phyloP scores from a whole-genome alignment of 2,329 filamentous ascomycete species.

The Cercospora zeae-maydis region DNA sequence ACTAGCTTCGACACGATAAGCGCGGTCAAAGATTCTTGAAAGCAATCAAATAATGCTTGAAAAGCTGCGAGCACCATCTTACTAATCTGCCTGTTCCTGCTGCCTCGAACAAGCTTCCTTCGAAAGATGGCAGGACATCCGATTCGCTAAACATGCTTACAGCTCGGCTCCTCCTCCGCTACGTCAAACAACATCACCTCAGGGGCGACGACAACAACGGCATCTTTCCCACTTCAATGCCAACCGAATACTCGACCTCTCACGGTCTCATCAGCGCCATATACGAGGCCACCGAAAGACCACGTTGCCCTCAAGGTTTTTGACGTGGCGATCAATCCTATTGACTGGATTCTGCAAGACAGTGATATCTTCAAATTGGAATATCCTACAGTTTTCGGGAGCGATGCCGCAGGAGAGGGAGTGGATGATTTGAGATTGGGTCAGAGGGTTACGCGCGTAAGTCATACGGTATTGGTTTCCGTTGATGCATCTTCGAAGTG shows the following conservation, averaged over 20 bases:
- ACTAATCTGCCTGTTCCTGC: background rate
- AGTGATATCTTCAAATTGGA: slow-evolving; percentile 30
- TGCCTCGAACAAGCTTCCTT: background rate
- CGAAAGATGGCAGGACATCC: background rate
- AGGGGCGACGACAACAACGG: background rate
- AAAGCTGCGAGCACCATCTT: too few species aligned
- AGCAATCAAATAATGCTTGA: too few species aligned
- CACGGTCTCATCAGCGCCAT: slow-evolving; percentile 39
- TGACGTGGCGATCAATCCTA: slow-evolving; percentile 43
- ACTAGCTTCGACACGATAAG: too few species aligned
- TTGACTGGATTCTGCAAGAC: slow-evolving; percentile 43
- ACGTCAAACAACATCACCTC: background rate
- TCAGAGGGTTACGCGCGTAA: slow-evolving; percentile 44
- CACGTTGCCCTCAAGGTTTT: slow-evolving; percentile 42
- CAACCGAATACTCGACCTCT: slow-evolving; percentile 32
- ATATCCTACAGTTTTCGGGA: slow-evolving; percentile 41
- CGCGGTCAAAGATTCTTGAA: too few species aligned
- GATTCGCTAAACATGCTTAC: background rate
- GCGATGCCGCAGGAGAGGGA: slow-evolving; percentile 45
- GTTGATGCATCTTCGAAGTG: background rate
- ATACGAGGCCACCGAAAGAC: slow-evolving; percentile 34
- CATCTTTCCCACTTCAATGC: background rate
- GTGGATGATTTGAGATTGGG: slow-evolving; percentile 47
- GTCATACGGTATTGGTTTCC: slow-evolving; percentile 1
- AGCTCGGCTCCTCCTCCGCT: background rate